Conservation (phyloP, 2,329 filamentous ascomycete genomes). For the Lachnellula subtilissima region DNA sequence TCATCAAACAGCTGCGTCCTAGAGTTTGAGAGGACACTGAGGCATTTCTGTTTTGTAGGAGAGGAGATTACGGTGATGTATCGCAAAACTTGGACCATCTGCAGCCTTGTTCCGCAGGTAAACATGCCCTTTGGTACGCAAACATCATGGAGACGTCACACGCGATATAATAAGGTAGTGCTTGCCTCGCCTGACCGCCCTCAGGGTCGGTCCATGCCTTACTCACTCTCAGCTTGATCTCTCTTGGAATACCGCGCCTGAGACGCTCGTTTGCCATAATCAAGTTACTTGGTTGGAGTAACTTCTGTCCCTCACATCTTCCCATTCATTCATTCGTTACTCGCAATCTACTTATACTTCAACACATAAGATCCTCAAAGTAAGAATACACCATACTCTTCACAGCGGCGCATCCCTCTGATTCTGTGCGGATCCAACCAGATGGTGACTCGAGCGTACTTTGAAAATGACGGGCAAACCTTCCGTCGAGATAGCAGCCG, state of each 20-base stretch:
- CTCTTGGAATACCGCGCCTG: background rate
- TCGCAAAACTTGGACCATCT: constrained; percentile 1
- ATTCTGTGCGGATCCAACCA: background rate
- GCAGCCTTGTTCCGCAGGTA: background rate
- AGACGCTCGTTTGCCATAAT: constrained; percentile 6
- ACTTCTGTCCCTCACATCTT: background rate
- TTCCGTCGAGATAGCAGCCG: constrained; percentile 22
- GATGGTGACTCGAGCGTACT: constrained; percentile 23
- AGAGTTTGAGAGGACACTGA: background rate
- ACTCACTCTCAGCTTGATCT: constrained; percentile 3
- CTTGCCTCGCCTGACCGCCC: constrained; percentile 16
- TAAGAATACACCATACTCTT: background rate
- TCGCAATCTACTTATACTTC: background rate
- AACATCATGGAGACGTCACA: constrained; percentile 17
- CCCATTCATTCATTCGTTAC: background rate
- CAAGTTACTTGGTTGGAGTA: background rate
- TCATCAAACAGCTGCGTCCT: background rate
- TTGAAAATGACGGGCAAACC: constrained; percentile 21
- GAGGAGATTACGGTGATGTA: background rate
- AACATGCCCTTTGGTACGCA: constrained; percentile 3
- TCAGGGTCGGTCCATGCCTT: constrained; percentile 10
- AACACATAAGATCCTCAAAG: background rate
- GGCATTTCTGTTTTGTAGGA: background rate
- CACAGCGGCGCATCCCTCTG: background rate
- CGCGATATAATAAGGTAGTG: constrained; percentile 17